These are phyloP conservation scores for Vanilla planifolia DNA, from an alignment of 106 monocot species.

Conservation along the genomic window DNA sequence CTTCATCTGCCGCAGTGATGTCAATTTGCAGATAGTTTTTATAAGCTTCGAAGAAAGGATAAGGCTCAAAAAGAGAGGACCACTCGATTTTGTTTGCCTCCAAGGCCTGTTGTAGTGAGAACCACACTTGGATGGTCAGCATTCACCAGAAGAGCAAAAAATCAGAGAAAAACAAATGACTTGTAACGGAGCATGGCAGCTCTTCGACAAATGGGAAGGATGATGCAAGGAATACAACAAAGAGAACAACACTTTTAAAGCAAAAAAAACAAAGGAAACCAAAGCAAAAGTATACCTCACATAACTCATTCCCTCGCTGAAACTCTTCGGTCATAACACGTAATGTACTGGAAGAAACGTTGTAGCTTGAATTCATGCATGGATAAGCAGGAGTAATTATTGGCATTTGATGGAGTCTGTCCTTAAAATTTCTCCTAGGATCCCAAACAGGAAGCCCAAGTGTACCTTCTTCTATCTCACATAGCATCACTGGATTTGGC, in stretches of 20 bases:
- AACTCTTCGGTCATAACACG: constrained; percentile 93
- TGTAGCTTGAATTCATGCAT: constrained; percentile 97
- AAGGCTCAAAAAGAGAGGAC: constrained; percentile 68
- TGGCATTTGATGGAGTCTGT: constrained; percentile 85
- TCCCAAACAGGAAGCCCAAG: constrained; percentile 90
- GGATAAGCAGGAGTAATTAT: constrained; percentile 99
- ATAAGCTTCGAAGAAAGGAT: constrained; percentile 87
- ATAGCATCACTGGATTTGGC: constrained; percentile 99
- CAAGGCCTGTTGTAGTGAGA: constrained; percentile 38
- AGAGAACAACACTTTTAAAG: not conserved
- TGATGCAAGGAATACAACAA: too few relatives aligned
- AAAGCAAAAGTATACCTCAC: constrained; percentile 45
- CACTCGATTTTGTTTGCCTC: constrained; percentile 73
- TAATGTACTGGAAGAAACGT: constrained; percentile 83
- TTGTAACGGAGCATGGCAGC: not conserved
- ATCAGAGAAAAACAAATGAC: not conserved
- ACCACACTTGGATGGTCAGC: not conserved
- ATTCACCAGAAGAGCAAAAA: not conserved
- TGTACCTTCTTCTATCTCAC: constrained; percentile 79
- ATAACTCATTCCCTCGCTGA: constrained; percentile 66
- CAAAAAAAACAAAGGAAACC: not conserved
- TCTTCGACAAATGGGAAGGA: too few relatives aligned
- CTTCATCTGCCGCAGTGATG: constrained; percentile 76
- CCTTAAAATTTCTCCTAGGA: constrained; percentile 79
- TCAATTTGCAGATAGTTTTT: constrained; percentile 85